phyloP scores from a whole-genome alignment of 192 early-diverging fungal species.

The Coemansia javaensis region DNA sequence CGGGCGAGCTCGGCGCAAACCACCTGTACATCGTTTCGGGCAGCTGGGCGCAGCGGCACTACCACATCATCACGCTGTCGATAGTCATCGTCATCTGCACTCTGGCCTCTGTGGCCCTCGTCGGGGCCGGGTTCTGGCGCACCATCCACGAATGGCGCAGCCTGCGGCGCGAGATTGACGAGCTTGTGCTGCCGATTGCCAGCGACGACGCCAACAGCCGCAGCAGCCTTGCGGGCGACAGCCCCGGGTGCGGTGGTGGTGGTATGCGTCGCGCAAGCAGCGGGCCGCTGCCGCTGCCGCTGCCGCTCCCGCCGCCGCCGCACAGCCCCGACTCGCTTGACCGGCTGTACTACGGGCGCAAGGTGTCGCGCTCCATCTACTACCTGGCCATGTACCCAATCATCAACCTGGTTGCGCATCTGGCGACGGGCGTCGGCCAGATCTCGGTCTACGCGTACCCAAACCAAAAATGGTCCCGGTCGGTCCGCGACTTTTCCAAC shows the following conservation, averaged over 20 bases:
- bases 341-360: slow-evolving; percentile 49
- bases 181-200: slow-evolving; percentile 45
- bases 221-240: too few species aligned
- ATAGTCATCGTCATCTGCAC: slow-evolving; percentile 48
- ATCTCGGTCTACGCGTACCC: slow-evolving; percentile 48
- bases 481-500: slow-evolving; percentile 46
- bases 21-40: slow-evolving; percentile 50
- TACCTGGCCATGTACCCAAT: slow-evolving; percentile 48
- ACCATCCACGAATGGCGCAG: slow-evolving; percentile 51
- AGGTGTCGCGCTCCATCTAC: slow-evolving; percentile 49
- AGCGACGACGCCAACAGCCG: slow-evolving; percentile 10
- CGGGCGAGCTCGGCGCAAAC: slow-evolving; percentile 32
- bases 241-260: too few species aligned
- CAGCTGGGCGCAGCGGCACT: slow-evolving; percentile 39
- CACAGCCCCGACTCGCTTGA: slow-evolving; percentile 44
- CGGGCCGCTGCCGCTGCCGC: too few species aligned
- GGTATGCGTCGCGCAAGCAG: slow-evolving; percentile 1
- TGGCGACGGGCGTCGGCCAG: slow-evolving; percentile 43
- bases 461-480: slow-evolving; percentile 32
- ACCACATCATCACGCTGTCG: slow-evolving; percentile 47
- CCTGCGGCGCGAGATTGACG: slow-evolving; percentile 38
- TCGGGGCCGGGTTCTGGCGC: slow-evolving; percentile 47
- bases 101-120: slow-evolving; percentile 41
- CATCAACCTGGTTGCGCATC: slow-evolving; percentile 43
- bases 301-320: slow-evolving; percentile 6